Conservation (phyloP, 176 grass and related monocot species). For the Triticum aestivum region DNA sequence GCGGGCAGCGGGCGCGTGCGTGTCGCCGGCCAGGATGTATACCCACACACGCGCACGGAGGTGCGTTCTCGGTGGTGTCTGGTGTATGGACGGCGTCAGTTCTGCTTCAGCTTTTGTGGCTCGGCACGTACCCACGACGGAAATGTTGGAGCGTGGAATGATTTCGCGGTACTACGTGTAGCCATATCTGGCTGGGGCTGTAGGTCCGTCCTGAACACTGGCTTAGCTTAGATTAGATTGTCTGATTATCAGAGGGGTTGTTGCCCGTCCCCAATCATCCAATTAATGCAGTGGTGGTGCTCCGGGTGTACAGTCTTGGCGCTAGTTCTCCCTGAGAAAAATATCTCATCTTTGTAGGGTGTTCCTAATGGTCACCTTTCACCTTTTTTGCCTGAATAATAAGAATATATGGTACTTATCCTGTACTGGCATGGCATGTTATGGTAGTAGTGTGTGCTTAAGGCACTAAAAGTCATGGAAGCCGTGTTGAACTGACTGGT, state of each 20-base stretch:
- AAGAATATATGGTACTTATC: background rate
- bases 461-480: constrained; percentile 3
- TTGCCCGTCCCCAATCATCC: background rate
- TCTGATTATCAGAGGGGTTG: background rate
- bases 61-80: background rate
- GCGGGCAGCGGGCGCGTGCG: background rate
- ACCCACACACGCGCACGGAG: no score
- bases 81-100: background rate
- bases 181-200: background rate
- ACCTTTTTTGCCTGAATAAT: background rate
- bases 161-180: background rate
- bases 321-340: background rate
- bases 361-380: background rate
- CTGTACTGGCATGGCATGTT: background rate
- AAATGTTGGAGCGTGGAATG: background rate
- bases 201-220: background rate
- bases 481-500: background rate
- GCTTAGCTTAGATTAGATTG: background rate
- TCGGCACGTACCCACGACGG: background rate
- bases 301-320: background rate
- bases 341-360: background rate
- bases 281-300: background rate
- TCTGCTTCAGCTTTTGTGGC: background rate
- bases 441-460: background rate
- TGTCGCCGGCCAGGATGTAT: background rate